phyloP scores from a whole-genome alignment of 2,329 filamentous ascomycete species.

The Aspergillus melleus region DNA sequence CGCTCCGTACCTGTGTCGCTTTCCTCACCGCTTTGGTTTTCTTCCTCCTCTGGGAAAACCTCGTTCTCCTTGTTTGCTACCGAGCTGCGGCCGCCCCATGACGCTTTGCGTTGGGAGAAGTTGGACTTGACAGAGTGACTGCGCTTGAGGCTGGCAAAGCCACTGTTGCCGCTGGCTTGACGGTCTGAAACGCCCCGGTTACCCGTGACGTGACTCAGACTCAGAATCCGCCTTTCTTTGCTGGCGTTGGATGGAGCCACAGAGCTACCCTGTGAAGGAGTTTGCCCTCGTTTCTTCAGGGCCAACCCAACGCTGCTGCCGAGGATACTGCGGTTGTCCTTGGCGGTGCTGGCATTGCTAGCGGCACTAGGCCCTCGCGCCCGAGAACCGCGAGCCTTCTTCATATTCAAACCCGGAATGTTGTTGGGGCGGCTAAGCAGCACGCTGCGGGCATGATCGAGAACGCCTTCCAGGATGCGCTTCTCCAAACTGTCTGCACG shows the following conservation, averaged over 20 bases:
- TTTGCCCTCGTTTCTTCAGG: constrained; percentile 53
- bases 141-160: constrained; percentile 64
- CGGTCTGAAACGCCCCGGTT: constrained; percentile 52
- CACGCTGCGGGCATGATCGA: constrained; percentile 84
- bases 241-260: constrained; percentile 50
- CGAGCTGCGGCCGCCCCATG: constrained; percentile 61
- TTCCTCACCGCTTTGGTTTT: constrained; percentile 45
- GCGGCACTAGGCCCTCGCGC: constrained; percentile 35
- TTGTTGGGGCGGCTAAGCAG: constrained; percentile 71
- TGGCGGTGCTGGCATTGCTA: constrained; percentile 35
- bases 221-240: constrained; percentile 76
- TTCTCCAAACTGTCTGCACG: constrained; percentile 88
- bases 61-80: constrained; percentile 62
- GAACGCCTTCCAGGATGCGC: constrained; percentile 89
- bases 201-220: constrained; percentile 83
- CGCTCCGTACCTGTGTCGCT: constrained; percentile 54
- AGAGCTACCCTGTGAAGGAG: constrained; percentile 41
- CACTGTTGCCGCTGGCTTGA: constrained; percentile 37
- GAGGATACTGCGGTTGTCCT: constrained; percentile 37
- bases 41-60: constrained; percentile 63
- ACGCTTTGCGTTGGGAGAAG: constrained; percentile 63
- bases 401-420: constrained; percentile 51
- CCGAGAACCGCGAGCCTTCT: constrained; percentile 50
- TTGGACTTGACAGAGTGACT: constrained; percentile 75
- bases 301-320: constrained; percentile 48